Conservation (phyloP, 495 filamentous ascomycete species). For the Penicillium angulare region DNA sequence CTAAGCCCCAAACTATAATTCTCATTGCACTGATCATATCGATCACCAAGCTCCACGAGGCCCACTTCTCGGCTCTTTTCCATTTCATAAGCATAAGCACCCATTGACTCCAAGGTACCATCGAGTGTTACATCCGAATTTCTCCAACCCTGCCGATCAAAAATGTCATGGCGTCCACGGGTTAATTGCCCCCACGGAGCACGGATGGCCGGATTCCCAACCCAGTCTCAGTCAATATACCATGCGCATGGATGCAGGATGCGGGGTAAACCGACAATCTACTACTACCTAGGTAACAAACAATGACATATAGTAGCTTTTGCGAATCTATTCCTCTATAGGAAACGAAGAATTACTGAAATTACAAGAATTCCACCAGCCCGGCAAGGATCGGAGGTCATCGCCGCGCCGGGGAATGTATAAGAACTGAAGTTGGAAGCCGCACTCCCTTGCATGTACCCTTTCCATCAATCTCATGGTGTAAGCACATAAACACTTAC, state of each 20-base stretch:
- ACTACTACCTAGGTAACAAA: no score
- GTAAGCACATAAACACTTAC: neutral
- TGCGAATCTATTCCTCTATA: neutral
- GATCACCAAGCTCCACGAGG: constrained; percentile 6
- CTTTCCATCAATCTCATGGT: no score
- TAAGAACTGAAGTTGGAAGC: constrained; percentile 3
- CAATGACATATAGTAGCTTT: neutral
- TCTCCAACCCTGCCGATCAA: constrained; percentile 8
- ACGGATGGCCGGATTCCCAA: neutral
- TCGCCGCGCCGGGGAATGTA: constrained; percentile 8
- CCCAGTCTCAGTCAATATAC: neutral
- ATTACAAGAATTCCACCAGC: neutral
- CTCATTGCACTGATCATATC: constrained; percentile 5
- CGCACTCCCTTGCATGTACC: neutral
- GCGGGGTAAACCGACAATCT: constrained; percentile 12
- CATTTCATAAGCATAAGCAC: neutral
- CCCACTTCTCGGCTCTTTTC: constrained; percentile 1
- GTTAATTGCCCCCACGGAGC: neutral
- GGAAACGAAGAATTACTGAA: neutral
- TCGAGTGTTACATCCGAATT: constrained; percentile 9
- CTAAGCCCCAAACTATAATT: neutral
- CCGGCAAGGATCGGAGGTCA: neutral
- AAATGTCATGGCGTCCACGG: constrained; percentile 7
- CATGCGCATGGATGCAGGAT: constrained; percentile 2
- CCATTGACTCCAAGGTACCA: neutral